These are phyloP conservation scores for Colletotrichum sansevieriae DNA, from an alignment of 2,329 filamentous ascomycete species.

Conservation along the genomic window DNA sequence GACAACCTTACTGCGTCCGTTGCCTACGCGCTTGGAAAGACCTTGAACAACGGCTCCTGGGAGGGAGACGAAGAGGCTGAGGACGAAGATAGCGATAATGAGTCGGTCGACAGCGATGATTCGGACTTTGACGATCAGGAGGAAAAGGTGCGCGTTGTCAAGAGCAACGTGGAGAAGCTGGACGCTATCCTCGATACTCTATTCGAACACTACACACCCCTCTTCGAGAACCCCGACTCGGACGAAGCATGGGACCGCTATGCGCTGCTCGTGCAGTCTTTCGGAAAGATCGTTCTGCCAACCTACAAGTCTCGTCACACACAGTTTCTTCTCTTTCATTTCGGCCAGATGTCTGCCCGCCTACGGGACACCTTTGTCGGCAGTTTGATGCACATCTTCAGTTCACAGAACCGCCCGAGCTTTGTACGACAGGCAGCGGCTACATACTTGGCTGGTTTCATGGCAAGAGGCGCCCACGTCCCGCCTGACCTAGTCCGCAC, in stretches of 20 bases:
- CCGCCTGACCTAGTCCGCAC: conserved; percentile 81
- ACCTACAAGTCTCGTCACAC: conserved; percentile 93
- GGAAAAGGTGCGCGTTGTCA: conserved; percentile 77
- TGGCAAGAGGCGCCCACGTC: conserved; percentile 89
- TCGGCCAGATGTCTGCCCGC: conserved; percentile 83
- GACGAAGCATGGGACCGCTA: conserved; percentile 79
- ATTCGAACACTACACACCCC: conserved; percentile 83
- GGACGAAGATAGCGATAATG: conserved; percentile 76
- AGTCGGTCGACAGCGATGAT: conserved; percentile 79
- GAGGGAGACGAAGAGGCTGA: conserved; percentile 69
- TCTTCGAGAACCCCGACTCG: conserved; percentile 77
- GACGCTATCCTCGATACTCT: conserved; percentile 90
- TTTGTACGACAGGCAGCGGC: conserved; percentile 81
- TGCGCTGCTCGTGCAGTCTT: conserved; percentile 85
- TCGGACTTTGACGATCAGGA: conserved; percentile 73
- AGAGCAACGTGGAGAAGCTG: conserved; percentile 89
- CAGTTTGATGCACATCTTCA: conserved; percentile 74
- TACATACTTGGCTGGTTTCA: conserved; percentile 94
- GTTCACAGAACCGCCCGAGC: conserved; percentile 53
- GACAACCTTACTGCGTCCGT: conserved; percentile 86
- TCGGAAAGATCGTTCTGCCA: conserved; percentile 87
- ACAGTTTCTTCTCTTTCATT: conserved; percentile 96
- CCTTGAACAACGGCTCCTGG: conserved; percentile 53
- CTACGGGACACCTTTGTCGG: conserved; percentile 87
- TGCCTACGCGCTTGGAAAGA: conserved; percentile 63